These are phyloP conservation scores for Taxawa tesnikishii DNA, from an alignment of 2,329 filamentous ascomycete genomes.

Conservation along the genomic window DNA sequence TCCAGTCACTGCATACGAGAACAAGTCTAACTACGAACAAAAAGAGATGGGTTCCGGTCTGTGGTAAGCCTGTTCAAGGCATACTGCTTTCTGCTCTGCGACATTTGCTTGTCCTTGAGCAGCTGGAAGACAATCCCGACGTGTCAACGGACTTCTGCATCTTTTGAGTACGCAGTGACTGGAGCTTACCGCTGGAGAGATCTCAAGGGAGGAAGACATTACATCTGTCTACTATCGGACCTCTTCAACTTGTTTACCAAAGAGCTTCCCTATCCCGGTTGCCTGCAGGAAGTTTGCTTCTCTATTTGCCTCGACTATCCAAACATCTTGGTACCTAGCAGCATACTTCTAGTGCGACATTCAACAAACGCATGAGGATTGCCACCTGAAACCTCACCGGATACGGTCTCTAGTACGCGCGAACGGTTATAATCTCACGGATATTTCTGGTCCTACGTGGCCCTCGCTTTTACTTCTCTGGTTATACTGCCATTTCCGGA, in stretches of 20 bases:
- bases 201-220: slow-evolving; percentile 2
- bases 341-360: too few species aligned
- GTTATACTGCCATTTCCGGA: too few species aligned
- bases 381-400: background rate
- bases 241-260: background rate
- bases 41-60: slow-evolving; percentile 6
- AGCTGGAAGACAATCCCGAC: too few species aligned
- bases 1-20: slow-evolving; percentile 7
- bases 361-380: too few species aligned
- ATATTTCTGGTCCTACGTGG: slow-evolving; percentile 7
- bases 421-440: slow-evolving; percentile 8
- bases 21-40: slow-evolving; percentile 1
- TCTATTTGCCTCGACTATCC: too few species aligned
- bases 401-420: slow-evolving; percentile 1
- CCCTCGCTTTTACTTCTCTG: slow-evolving; percentile 1
- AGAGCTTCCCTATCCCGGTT: too few species aligned
- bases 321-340: too few species aligned
- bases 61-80: slow-evolving; percentile 8
- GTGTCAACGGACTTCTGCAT: slow-evolving; percentile 4
- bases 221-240: background rate
- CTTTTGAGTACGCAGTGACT: slow-evolving; percentile 4
- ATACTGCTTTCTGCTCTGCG: slow-evolving; percentile 3
- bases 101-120: slow-evolving; percentile 4
- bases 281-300: too few species aligned
- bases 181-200: slow-evolving; percentile 7